Base-by-base conservation (phyloP, 2,329 filamentous ascomycete genomes). In the Fusarium euwallaceae region DNA sequence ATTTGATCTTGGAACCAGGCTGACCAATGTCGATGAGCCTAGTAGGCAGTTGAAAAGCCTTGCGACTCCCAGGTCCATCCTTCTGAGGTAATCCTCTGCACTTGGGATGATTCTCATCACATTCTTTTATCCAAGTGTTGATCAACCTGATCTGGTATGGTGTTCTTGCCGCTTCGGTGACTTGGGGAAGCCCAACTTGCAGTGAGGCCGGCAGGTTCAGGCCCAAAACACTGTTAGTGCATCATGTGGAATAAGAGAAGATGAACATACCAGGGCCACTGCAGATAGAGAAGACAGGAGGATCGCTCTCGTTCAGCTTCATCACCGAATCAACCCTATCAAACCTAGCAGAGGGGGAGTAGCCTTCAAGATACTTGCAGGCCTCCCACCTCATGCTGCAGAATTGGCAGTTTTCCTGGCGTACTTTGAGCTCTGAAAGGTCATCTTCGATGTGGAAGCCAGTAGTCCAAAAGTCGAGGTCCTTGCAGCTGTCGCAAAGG, bases 241-340 rank as follows among this genome's bases (percentile, higher is more conserved):
- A 29, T 29, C 27, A 29, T 29, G 27, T 29, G 27, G 27, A 29
- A 29, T 29, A 29, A 29, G 27, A 29, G 8, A 29, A 9, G 27
- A 29, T 29, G 27, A 29, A 29, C 27, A 29, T 29, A 29, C 64
- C 64, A 3, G 34, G 36, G 17, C 41, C 20, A 22, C 53, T 51
- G n/a, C 51, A 70, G 27, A 70, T 65, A 14, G 70, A 72, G n/a
- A 72, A 61, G 11, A 67, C 67, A 12, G 66, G 69, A 6, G 61
- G 66, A 12, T 69, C 69, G 12, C 10, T 66, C 24, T 65, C 69
- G 24, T 72, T 69, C 14, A 72, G 20, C 2, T 66, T 69, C 6
- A 72, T 56, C 6, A 69, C 58, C 4, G 69, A 34, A 4, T 51
- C 62, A 36, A 61, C 4, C 20, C 62, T 60, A 4, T 64, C 36